A percentile compares a stretch with the other conserved stretches of the same genome.
phyloP scores from a whole-genome alignment of 1,284 basidiomycete genomes.

The Pseudozyma sp. region DNA sequence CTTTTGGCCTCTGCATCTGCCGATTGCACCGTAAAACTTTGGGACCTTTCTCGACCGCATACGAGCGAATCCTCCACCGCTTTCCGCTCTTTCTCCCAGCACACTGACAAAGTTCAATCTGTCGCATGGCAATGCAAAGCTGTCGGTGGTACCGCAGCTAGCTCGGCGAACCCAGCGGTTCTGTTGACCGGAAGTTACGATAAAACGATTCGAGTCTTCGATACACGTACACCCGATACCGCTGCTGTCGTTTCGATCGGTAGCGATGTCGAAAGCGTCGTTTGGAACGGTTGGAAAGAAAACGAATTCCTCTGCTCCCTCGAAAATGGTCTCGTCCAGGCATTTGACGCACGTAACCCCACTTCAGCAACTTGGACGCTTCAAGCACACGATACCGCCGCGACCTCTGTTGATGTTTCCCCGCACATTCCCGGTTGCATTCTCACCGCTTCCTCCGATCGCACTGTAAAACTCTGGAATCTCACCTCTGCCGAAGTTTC shows the following conservation, averaged over 20 bases:
- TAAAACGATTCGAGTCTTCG: slow-evolving; percentile 90
- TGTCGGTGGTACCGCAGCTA: slow-evolving; percentile 46
- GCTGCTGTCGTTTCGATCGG: slow-evolving; percentile 83
- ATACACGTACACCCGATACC: slow-evolving; percentile 82
- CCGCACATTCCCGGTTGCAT: slow-evolving; percentile 90
- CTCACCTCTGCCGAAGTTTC: slow-evolving; percentile 74
- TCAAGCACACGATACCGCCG: slow-evolving; percentile 92
- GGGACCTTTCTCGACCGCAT: slow-evolving; percentile 82
- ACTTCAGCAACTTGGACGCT: slow-evolving; percentile 80
- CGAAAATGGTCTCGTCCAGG: slow-evolving; percentile 72
- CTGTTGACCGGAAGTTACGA: slow-evolving; percentile 94
- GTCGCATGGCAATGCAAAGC: slow-evolving; percentile 86
- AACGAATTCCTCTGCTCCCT: slow-evolving; percentile 84
- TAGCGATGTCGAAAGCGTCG: slow-evolving; percentile 90
- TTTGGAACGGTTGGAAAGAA: slow-evolving; percentile 95
- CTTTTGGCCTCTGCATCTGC: slow-evolving; percentile 91
- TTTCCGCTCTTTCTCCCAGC: slow-evolving; percentile 83
- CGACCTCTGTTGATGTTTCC: slow-evolving; percentile 90
- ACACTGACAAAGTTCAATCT: slow-evolving; percentile 96
- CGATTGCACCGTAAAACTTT: slow-evolving; percentile 94
- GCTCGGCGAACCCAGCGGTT: slow-evolving; percentile 78
- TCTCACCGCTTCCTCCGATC: slow-evolving; percentile 92
- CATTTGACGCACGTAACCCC: slow-evolving; percentile 88
- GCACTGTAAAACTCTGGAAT: slow-evolving; percentile 87
- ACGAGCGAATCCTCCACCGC: slow-evolving; percentile 74